Base-by-base conservation (phyloP, 2,329 filamentous ascomycete genomes). In the Fusarium keratoplasticum region DNA sequence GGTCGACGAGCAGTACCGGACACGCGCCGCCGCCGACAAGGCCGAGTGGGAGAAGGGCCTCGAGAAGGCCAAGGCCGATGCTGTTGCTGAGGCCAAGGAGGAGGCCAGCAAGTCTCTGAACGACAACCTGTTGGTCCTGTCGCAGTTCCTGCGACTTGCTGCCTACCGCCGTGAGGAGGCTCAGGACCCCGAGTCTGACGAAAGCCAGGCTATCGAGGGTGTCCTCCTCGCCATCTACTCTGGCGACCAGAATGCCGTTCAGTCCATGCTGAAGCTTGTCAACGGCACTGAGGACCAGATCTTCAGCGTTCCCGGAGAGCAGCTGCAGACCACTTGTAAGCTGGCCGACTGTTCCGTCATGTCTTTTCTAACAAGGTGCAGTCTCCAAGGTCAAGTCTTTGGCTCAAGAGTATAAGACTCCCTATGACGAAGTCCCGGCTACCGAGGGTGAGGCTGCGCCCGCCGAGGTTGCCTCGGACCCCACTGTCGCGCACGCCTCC, bases 131-230 rank as follows among this genome's bases (percentile, higher is more conserved):
- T 85, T 95, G 57, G 86, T 90, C 29, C 85, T 96, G 73, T 94
- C 94, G 6, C 93, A 95, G 81, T 97, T 96, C 86, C 86, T 96
- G 73, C 91, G 93, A 75, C 89, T 95, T 40, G 94, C 94, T 69
- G 94, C 94, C 67, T 91, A 93, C 77, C 91, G 94, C 75, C 89
- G 93, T 77, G 88, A 90, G 22, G 92, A 94, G 79, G 93, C 93
- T 73, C 89, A 86, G 64, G 89, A 93, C 76, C 87, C 89, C 57
- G 84, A 86, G 44, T 82, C 88, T 6, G 93, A 95, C 66, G 93
- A 96, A 85, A 94, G 92, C 83, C 91, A 91, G 83, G 94, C 94
- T 38, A 91, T 96, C 69, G 94, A 97, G 84, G 94, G 94, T 61
- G 91, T 94, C 36, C 87, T 97, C 67, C 87, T 95, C 55, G 89